Percentiles rank a stretch among this genome's conserved stretches.
Evolutionary conservation across 306 rosid genomes (phyloP).

Genomic region (Quercus suber): DNA sequence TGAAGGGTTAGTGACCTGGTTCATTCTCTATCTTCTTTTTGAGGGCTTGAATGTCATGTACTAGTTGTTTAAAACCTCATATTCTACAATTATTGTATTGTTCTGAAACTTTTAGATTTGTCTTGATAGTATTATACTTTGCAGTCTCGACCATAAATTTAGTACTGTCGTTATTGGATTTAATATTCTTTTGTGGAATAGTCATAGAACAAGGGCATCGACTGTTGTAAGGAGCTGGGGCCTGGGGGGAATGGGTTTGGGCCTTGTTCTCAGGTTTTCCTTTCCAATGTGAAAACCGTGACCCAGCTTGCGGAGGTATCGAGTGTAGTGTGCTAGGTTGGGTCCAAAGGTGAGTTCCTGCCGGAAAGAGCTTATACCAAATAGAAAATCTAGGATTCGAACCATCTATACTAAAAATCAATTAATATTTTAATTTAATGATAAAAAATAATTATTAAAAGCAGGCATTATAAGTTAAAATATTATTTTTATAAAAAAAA

Average conservation of each 20-base stretch:
- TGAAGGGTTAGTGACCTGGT: conserved; percentile 31
- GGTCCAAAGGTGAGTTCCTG: neutral
- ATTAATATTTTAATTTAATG: rapidly evolving
- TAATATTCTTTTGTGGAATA: conserved; percentile 2
- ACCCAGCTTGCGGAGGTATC: neutral
- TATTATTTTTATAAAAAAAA: no score
- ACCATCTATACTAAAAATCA: rapidly evolving
- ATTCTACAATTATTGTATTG: conserved; percentile 18
- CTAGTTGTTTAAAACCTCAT: neutral
- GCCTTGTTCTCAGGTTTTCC: neutral
- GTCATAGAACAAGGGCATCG: neutral
- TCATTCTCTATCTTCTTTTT: neutral
- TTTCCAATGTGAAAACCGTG: neutral
- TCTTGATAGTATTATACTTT: conserved; percentile 21
- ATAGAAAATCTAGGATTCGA: rapidly evolving
- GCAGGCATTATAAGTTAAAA: rapidly evolving
- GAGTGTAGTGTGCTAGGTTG: neutral
- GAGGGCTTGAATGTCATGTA: neutral
- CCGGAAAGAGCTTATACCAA: neutral
- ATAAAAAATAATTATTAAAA: no score
- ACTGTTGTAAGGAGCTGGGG: neutral
- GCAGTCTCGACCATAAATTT: conserved; percentile 12
- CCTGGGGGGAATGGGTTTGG: neutral
- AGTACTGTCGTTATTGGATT: neutral
- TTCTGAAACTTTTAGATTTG: conserved; percentile 17